phyloP scores from a whole-genome alignment of 768 basidiomycete species.

The Suillus fuscotomentosus region DNA sequence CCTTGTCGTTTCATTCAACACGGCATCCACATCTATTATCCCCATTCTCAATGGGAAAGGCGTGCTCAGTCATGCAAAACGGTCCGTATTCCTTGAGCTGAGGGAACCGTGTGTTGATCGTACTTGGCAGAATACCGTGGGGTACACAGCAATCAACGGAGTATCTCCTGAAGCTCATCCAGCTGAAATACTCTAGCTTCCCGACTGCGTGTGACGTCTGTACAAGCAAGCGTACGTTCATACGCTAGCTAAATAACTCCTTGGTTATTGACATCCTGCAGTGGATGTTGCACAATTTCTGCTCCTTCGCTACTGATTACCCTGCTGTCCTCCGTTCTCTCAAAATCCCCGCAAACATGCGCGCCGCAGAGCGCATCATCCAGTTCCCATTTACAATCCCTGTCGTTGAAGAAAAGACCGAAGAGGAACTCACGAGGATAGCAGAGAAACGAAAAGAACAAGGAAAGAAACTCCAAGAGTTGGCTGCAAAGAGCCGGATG shows the following conservation, averaged over 20 bases:
- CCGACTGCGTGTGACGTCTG: constrained; percentile 76
- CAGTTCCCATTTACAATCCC: constrained; percentile 81
- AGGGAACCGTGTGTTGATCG: background rate
- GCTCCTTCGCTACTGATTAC: constrained; percentile 83
- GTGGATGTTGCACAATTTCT: constrained; percentile 92
- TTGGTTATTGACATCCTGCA: constrained; percentile 27
- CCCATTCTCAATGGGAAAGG: constrained; percentile 84
- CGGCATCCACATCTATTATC: constrained; percentile 86
- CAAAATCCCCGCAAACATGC: constrained; percentile 64
- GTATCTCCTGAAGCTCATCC: constrained; percentile 88
- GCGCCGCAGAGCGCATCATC: constrained; percentile 65
- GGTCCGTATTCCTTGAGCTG: constrained; percentile 44
- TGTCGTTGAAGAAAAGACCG: constrained; percentile 78
- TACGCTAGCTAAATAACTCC: background rate
- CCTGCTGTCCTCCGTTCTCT: constrained; percentile 60
- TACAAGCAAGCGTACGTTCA: constrained; percentile 72
- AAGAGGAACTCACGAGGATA: constrained; percentile 80
- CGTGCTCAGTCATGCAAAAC: constrained; percentile 80
- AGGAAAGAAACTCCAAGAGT: constrained; percentile 85
- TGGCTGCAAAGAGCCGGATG: constrained; percentile 78
- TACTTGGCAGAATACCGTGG: constrained; percentile 82
- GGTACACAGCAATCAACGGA: constrained; percentile 89
- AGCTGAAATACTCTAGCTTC: constrained; percentile 94
- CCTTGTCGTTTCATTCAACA: constrained; percentile 87
- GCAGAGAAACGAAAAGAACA: constrained; percentile 84